phyloP scores from a whole-genome alignment of 2,329 filamentous ascomycete species.

The Cordyceps sp. region DNA sequence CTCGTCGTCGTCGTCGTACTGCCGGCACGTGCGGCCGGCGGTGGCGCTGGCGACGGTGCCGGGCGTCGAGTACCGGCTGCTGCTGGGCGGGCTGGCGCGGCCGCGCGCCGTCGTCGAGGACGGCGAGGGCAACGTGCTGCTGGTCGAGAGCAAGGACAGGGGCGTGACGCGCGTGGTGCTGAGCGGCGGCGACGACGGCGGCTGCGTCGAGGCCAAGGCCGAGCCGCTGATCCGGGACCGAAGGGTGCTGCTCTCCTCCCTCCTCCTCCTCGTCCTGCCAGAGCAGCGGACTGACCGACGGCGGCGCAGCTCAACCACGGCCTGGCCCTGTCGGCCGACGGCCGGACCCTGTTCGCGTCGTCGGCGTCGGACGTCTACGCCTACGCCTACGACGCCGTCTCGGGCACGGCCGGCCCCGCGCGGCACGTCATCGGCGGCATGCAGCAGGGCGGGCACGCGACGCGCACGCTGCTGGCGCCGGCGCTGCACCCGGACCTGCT shows the following conservation, averaged over 20 bases:
- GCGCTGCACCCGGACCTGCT: slow-evolving; percentile 31
- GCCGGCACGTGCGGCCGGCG: slow-evolving; percentile 2
- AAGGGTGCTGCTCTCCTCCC: no score
- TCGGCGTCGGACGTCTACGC: slow-evolving; percentile 33
- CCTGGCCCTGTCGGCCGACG: slow-evolving; percentile 27
- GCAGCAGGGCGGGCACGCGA: slow-evolving; percentile 39
- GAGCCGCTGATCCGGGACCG: no score
- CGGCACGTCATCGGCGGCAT: slow-evolving; percentile 39
- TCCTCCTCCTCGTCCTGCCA: no score
- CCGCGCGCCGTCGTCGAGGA: slow-evolving; percentile 20
- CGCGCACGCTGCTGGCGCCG: slow-evolving; percentile 45
- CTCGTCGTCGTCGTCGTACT: slow-evolving; percentile 4
- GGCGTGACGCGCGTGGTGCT: slow-evolving; percentile 18
- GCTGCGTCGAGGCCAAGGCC: slow-evolving; percentile 13
- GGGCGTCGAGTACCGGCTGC: slow-evolving; percentile 10
- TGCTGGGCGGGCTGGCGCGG: slow-evolving; percentile 8
- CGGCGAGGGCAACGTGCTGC: slow-evolving; percentile 17
- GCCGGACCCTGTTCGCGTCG: slow-evolving; percentile 32
- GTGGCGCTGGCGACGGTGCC: slow-evolving; percentile 7
- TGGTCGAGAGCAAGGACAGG: slow-evolving; percentile 12
- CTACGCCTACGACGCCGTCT: slow-evolving; percentile 40
- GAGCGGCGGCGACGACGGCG: slow-evolving; percentile 10
- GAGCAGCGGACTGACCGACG: no score
- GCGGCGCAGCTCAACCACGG: slow-evolving; percentile 31
- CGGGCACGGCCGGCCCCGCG: slow-evolving; percentile 23